phyloP scores from a whole-genome alignment of 345 rosid species.

The Physaria fendleri region DNA sequence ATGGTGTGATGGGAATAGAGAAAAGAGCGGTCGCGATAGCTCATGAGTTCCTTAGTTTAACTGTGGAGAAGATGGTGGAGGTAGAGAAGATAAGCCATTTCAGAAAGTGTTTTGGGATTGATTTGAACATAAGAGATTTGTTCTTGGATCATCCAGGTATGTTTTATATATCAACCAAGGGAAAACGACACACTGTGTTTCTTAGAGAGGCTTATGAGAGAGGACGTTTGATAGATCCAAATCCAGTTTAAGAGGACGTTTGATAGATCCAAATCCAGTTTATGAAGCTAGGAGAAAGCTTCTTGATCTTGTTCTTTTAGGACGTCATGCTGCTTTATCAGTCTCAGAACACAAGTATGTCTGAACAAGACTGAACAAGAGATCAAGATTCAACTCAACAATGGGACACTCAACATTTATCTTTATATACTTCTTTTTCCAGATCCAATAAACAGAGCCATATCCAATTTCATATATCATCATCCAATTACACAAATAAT shows the following conservation, averaged over 20 bases:
- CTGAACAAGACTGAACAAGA: constrained; percentile 28
- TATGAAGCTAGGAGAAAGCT: constrained; percentile 68
- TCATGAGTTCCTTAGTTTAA: constrained; percentile 76
- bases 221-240: constrained; percentile 54
- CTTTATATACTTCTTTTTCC: constrained; percentile 6
- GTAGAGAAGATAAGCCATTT: constrained; percentile 94
- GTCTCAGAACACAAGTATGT: constrained; percentile 19
- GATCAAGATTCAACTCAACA: too few relatives aligned
- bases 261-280: constrained; percentile 63
- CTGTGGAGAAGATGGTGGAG: constrained; percentile 87
- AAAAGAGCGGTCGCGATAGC: constrained; percentile 70
- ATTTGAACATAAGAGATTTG: constrained; percentile 75
- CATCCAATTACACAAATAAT: constrained; percentile 19
- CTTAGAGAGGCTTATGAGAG: constrained; percentile 86
- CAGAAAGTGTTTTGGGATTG: constrained; percentile 72
- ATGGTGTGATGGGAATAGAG: constrained; percentile 46
- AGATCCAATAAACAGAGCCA: constrained; percentile 9
- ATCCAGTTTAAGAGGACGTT: constrained; percentile 55
- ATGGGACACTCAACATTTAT: constrained; percentile 15
- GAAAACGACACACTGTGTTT: constrained; percentile 74
- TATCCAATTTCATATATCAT: constrained; percentile 21
- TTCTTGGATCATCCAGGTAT: constrained; percentile 91
- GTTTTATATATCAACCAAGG: constrained; percentile 77
- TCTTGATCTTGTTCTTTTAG: constrained; percentile 71
- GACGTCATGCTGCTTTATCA: constrained; percentile 43